phyloP scores from a whole-genome alignment of 148 eudicot genomes.

The Hydrangea macrophylla region DNA sequence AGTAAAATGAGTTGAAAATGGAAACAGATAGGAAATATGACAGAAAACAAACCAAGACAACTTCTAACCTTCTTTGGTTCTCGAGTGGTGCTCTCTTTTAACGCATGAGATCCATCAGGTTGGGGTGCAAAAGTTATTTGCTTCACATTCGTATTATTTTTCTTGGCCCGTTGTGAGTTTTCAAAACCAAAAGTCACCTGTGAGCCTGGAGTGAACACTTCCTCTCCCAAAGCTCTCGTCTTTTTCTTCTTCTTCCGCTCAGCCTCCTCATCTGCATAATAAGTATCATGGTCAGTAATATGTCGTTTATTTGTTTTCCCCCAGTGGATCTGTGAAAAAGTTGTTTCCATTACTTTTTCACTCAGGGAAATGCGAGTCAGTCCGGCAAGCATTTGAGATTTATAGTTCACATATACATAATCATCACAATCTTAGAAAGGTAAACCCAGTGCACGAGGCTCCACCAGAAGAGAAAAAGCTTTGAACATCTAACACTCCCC shows the following conservation, averaged over 20 bases:
- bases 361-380: not conserved
- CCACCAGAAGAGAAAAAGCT: too few species aligned
- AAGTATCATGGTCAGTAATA: constrained; percentile 4
- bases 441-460: too few species aligned
- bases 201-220: constrained; percentile 25
- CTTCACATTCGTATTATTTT: constrained; percentile 36
- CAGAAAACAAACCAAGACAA: constrained; percentile 3
- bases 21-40: constrained; percentile 1
- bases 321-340: not conserved
- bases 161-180: constrained; percentile 44
- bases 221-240: constrained; percentile 36
- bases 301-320: too few species aligned
- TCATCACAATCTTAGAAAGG: too few species aligned
- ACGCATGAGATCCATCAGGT: constrained; percentile 35
- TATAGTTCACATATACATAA: not conserved
- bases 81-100: constrained; percentile 29
- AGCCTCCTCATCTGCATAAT: constrained; percentile 66
- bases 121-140: constrained; percentile 25
- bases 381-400: not conserved
- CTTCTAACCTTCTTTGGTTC: constrained; percentile 47
- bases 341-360: not conserved
- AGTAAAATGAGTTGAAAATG: not conserved
- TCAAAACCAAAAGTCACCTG: constrained; percentile 29
- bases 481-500: too few species aligned
- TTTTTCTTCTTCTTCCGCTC: constrained; percentile 81